phyloP scores from a whole-genome alignment of 352 stramenopile species.

The Phytophthora foliorum region DNA sequence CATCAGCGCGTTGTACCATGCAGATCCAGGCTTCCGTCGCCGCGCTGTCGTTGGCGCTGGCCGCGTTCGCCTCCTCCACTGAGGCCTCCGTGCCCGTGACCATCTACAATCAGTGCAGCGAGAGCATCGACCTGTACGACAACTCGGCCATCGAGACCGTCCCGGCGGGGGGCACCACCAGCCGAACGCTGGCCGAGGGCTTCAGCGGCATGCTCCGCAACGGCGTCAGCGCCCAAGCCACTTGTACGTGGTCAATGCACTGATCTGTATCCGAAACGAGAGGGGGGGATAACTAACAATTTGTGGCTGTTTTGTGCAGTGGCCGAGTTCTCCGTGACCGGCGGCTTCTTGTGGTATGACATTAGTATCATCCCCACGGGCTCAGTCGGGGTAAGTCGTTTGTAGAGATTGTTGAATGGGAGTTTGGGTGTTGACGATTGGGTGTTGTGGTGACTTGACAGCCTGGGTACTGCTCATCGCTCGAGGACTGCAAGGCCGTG shows the following conservation, averaged over 20 bases:
- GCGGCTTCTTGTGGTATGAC: conserved; percentile 55
- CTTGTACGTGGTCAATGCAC: conserved; percentile 22
- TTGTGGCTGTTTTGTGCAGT: conserved; percentile 29
- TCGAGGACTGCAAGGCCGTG: conserved; percentile 46
- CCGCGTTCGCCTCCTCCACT: conserved; percentile 21
- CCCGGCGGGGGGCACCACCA: conserved; percentile 43
- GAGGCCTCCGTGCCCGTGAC: conserved; percentile 47
- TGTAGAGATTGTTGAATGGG: not conserved
- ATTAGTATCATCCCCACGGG: conserved; percentile 64
- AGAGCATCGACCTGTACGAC: conserved; percentile 66
- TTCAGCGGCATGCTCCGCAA: conserved; percentile 77
- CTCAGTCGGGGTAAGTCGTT: conserved; percentile 31
- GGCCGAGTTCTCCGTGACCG: conserved; percentile 52
- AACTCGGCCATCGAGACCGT: conserved; percentile 57
- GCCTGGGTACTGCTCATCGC: conserved; percentile 47
- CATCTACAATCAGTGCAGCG: conserved; percentile 63
- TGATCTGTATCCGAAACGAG: not conserved
- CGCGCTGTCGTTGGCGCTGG: conserved; percentile 32
- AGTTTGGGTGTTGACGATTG: not conserved
- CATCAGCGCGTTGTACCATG: conserved; percentile 31
- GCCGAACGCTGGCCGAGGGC: conserved; percentile 44
- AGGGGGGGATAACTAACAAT: conserved; percentile 2
- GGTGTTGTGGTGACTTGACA: conserved; percentile 2
- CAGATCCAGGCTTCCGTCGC: conserved; percentile 30
- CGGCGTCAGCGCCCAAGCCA: conserved; percentile 53